Evolutionary conservation across 495 filamentous ascomycete species (phyloP).

Genomic region (Choiromyces venosus): DNA sequence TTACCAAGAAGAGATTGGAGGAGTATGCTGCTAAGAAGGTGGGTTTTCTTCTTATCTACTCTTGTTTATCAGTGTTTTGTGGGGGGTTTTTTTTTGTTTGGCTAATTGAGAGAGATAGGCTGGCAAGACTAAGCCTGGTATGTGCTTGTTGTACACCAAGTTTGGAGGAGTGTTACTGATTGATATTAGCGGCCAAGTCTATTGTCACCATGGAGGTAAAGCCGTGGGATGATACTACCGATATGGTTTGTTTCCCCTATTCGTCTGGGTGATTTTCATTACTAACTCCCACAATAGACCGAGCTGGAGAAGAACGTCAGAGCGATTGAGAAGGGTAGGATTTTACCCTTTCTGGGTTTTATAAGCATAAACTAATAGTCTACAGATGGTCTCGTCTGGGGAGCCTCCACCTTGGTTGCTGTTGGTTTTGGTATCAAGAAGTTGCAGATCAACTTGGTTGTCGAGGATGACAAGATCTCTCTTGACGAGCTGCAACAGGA

Average conservation of each 20-base stretch:
- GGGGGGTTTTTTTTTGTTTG: not conserved
- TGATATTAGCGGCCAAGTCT: slow-evolving; percentile 70
- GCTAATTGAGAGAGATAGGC: slow-evolving; percentile 19
- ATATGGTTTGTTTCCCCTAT: slow-evolving; percentile 26
- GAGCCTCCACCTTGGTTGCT: slow-evolving; percentile 79
- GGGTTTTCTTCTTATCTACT: not conserved
- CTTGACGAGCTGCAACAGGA: slow-evolving; percentile 76
- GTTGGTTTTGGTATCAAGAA: slow-evolving; percentile 99
- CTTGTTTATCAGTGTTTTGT: not conserved
- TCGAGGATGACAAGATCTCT: slow-evolving; percentile 96
- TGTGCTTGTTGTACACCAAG: not conserved
- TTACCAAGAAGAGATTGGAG: slow-evolving; percentile 80
- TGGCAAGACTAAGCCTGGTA: slow-evolving; percentile 37
- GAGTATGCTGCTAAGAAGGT: slow-evolving; percentile 98
- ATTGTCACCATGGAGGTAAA: slow-evolving; percentile 94
- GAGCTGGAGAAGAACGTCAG: slow-evolving; percentile 79
- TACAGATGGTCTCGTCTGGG: slow-evolving; percentile 82
- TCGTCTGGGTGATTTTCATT: not conserved
- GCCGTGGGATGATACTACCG: slow-evolving; percentile 74
- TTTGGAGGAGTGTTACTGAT: not conserved
- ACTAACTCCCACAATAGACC: slow-evolving; percentile 52
- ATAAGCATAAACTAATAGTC: not conserved
- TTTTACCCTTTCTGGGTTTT: not conserved
- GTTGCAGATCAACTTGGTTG: slow-evolving; percentile 95
- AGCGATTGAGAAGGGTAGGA: slow-evolving; percentile 64